Percentiles rank a stretch among this genome's conserved stretches.
Conservation (phyloP, 257 asterid species). For the Solanum clarkiae region DNA sequence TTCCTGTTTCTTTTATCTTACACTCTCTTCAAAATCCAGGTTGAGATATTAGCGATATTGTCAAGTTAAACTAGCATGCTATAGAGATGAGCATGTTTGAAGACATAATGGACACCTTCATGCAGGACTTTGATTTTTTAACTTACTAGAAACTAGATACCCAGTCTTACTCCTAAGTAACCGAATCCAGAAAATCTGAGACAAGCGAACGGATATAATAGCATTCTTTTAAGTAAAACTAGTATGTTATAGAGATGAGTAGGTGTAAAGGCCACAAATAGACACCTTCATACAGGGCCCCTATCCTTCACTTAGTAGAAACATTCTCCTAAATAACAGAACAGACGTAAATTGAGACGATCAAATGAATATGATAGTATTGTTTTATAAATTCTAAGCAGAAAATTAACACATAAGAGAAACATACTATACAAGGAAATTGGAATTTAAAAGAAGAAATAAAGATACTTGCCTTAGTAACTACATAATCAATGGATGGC, state of each 20-base stretch:
- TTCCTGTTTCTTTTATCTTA: not conserved
- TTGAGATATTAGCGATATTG: not conserved
- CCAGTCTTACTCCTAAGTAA: not conserved
- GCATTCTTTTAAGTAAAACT: not conserved
- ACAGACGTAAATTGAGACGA: not conserved
- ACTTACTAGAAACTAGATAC: not conserved
- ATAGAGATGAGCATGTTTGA: not conserved
- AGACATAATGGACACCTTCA: not conserved
- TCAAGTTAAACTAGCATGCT: not conserved
- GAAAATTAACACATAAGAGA: not conserved
- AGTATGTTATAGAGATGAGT: not conserved
- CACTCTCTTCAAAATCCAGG: not conserved
- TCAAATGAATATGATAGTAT: not conserved
- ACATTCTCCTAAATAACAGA: not conserved
- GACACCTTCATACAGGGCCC: not conserved
- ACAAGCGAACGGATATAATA: not conserved
- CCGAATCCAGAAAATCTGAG: not conserved
- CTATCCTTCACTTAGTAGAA: not conserved
- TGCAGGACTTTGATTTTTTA: not conserved
- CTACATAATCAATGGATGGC: constrained; percentile 96
- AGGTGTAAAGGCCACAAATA: not conserved
- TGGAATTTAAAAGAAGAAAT: not conserved
- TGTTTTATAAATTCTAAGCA: not conserved
- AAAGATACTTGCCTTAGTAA: constrained; percentile 57
- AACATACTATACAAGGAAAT: not conserved